These are phyloP conservation scores for Neurospora sp. DNA, from an alignment of 495 filamentous ascomycete species.

Conservation along the genomic window DNA sequence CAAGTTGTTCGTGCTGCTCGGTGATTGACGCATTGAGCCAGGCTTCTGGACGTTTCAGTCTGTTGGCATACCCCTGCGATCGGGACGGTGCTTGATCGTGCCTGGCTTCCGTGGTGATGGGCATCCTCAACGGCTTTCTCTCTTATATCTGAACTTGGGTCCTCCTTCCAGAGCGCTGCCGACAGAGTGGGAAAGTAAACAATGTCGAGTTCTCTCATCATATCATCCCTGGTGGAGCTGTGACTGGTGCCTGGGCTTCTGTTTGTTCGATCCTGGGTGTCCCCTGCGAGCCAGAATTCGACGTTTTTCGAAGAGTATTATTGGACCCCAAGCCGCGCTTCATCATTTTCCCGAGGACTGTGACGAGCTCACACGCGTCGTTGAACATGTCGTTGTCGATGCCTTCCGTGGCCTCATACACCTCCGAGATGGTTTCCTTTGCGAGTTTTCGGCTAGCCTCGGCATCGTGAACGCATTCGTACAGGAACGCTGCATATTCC, in stretches of 20 bases:
- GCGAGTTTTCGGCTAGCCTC: conserved; percentile 65
- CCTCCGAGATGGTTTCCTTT: conserved; percentile 74
- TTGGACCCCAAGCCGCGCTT: conserved; percentile 47
- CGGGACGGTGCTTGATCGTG: background rate
- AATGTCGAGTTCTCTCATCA: conserved; percentile 1
- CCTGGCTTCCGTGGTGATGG: background rate
- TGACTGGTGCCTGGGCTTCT: background rate
- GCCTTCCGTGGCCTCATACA: conserved; percentile 80
- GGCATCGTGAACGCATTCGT: conserved; percentile 81
- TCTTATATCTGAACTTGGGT: background rate
- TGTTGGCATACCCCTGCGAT: background rate
- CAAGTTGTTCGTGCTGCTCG: background rate
- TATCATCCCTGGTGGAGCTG: conserved; percentile 22
- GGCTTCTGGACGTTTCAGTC: background rate
- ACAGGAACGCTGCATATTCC: conserved; percentile 89
- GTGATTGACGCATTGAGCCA: background rate
- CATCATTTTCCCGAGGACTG: conserved; percentile 66
- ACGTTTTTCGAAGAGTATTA: conserved; percentile 15
- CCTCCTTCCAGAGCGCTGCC: background rate
- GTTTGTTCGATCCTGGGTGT: conserved; percentile 13
- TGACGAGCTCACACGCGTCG: conserved; percentile 66
- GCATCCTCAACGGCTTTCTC: background rate
- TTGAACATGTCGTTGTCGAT: conserved; percentile 87
- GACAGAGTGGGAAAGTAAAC: background rate
- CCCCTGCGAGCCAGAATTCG: conserved; percentile 17